Percentiles rank a stretch among this genome's conserved stretches.
These are phyloP conservation scores for Dothistroma septosporum DNA, from an alignment of 2,329 filamentous ascomycete species.

Conservation along the genomic window DNA sequence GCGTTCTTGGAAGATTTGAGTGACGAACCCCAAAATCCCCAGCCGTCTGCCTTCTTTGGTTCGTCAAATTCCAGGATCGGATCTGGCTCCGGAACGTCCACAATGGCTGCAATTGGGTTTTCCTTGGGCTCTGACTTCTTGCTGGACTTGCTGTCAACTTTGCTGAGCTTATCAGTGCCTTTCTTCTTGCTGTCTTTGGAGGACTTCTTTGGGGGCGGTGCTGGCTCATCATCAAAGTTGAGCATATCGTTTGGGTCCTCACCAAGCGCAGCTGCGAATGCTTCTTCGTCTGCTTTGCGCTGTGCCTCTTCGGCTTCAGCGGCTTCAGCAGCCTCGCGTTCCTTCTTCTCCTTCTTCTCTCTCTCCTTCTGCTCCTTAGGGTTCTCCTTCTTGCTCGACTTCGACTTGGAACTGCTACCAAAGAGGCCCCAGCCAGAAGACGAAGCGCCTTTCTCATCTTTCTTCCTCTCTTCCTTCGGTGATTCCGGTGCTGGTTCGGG, in stretches of 20 bases:
- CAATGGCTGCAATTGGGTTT: conserved; percentile 21
- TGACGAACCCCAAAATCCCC: conserved; percentile 44
- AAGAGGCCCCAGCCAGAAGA: conserved; percentile 32
- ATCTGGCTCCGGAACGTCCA: conserved; percentile 20
- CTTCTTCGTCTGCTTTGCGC: conserved; percentile 34
- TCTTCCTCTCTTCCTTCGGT: conserved; percentile 40
- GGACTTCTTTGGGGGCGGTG: conserved; percentile 10
- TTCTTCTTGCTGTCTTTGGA: conserved; percentile 28
- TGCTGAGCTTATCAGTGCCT: conserved; percentile 23
- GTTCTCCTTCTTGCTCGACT: conserved; percentile 23
- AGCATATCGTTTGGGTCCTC: conserved; percentile 36
- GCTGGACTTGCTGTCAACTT: conserved; percentile 30
- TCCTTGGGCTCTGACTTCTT: conserved; percentile 35
- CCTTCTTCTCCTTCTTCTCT: conserved; percentile 45
- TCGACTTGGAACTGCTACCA: conserved; percentile 38
- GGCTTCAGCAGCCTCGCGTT: conserved; percentile 39
- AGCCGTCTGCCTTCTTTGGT: conserved; percentile 35
- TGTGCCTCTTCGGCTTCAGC: conserved; percentile 33
- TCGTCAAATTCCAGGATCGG: conserved; percentile 17
- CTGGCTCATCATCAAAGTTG: conserved; percentile 28
- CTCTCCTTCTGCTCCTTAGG: conserved; percentile 32
- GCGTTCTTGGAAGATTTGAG: conserved; percentile 43
- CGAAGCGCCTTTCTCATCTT: conserved; percentile 32
- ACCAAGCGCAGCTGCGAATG: conserved; percentile 35
- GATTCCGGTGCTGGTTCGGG: conserved; percentile 23